A percentile compares a stretch with the other conserved stretches of the same genome.
These are phyloP conservation scores for Brasilioporus rufonigricans DNA, from an alignment of 768 basidiomycete species.

Conservation along the genomic window DNA sequence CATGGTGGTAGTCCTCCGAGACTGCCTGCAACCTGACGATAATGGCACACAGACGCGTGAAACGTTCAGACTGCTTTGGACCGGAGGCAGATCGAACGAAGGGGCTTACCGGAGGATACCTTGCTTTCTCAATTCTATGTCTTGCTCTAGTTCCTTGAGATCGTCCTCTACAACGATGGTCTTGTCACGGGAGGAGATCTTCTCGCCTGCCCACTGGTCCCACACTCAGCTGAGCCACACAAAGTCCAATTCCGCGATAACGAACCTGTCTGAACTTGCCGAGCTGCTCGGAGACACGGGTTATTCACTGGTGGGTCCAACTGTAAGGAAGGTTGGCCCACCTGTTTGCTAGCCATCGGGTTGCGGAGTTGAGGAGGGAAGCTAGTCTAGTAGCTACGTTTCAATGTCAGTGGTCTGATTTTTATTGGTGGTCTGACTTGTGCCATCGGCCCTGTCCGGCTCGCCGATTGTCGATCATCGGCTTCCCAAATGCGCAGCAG, in stretches of 20 bases:
- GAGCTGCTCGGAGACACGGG: constrained; percentile 42
- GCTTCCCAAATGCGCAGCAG: too few species aligned
- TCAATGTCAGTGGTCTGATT: constrained; percentile 8
- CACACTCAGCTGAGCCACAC: constrained; percentile 17
- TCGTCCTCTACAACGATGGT: constrained; percentile 67
- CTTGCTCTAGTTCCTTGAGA: constrained; percentile 76
- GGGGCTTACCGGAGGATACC: constrained; percentile 65
- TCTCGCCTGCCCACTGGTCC: constrained; percentile 82
- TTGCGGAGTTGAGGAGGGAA: background rate
- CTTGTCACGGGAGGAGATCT: constrained; percentile 83
- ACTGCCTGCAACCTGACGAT: constrained; percentile 60
- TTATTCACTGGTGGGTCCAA: background rate
- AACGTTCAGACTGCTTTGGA: constrained; percentile 1
- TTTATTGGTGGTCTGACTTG: too few species aligned
- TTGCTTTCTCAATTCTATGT: constrained; percentile 76
- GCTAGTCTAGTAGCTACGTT: background rate
- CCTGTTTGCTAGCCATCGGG: constrained; percentile 68
- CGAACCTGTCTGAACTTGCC: constrained; percentile 76
- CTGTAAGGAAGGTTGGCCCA: constrained; percentile 22
- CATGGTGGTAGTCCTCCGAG: constrained; percentile 67
- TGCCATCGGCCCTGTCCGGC: too few species aligned
- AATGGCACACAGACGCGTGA: background rate
- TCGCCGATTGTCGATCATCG: too few species aligned
- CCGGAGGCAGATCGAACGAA: background rate
- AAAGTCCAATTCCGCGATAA: constrained; percentile 5